Conservation (phyloP, 2,329 filamentous ascomycete genomes). For the Cladosporium halotolerans region DNA sequence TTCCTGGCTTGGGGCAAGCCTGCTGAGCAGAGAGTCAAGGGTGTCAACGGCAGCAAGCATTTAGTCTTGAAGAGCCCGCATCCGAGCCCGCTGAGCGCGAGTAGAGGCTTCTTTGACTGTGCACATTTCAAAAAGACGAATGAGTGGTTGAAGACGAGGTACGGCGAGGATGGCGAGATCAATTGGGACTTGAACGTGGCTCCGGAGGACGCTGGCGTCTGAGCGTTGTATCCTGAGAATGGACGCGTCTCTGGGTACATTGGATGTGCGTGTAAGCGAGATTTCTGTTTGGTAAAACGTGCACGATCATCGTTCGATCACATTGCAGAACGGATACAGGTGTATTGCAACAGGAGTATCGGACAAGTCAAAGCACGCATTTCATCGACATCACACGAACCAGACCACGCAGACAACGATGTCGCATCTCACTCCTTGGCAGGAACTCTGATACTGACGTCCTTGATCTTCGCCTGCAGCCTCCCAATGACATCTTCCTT, state of each 20-base stretch:
- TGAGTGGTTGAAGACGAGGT: conserved; percentile 72
- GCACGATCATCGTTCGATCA: background rate
- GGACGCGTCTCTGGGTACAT: background rate
- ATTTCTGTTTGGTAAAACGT: background rate
- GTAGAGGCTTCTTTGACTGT: conserved; percentile 64
- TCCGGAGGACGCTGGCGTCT: conserved; percentile 37
- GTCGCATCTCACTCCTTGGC: background rate
- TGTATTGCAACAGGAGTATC: background rate
- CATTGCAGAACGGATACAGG: background rate
- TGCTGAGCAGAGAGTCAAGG: conserved; percentile 70
- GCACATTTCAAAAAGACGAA: conserved; percentile 77
- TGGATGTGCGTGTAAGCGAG: background rate
- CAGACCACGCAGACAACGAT: too few relatives aligned
- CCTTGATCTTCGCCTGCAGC: background rate
- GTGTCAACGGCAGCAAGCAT: conserved; percentile 67
- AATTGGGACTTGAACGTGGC: conserved; percentile 67
- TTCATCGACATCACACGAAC: too few relatives aligned
- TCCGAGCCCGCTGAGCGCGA: conserved; percentile 85
- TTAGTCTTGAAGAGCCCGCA: conserved; percentile 81
- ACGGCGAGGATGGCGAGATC: conserved; percentile 73
- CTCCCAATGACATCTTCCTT: background rate
- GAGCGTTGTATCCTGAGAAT: background rate
- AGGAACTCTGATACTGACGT: background rate
- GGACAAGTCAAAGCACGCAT: too few relatives aligned
- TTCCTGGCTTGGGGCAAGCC: conserved; percentile 92